Evolutionary conservation across 495 filamentous ascomycete genomes (phyloP).

Genomic region (Annulohypoxylon bovei): DNA sequence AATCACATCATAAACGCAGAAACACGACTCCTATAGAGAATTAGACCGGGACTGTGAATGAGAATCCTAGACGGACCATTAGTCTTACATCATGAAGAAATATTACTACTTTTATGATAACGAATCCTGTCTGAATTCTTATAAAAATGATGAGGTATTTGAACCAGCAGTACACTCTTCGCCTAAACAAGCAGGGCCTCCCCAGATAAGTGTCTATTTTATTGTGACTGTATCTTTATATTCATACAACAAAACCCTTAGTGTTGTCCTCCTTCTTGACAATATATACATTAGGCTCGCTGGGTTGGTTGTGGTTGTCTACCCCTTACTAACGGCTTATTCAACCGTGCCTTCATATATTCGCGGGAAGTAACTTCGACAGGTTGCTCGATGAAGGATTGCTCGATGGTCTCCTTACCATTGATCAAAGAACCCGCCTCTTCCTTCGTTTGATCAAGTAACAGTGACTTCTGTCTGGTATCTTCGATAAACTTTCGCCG

Average conservation of each 20-base stretch:
- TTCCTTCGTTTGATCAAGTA: constrained; percentile 59
- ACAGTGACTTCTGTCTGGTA: constrained; percentile 59
- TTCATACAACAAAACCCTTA: constrained; percentile 9
- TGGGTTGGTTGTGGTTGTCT: neutral
- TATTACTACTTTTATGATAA: neutral
- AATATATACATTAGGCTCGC: constrained; percentile 19
- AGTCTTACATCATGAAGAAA: too few relatives aligned
- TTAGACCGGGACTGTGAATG: too few relatives aligned
- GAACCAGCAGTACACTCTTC: neutral
- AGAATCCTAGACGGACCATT: too few relatives aligned
- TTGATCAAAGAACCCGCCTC: constrained; percentile 63
- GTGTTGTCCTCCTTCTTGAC: neutral
- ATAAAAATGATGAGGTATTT: neutral
- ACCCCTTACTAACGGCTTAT: neutral
- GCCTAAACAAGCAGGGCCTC: neutral
- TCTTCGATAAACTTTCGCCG: constrained; percentile 71
- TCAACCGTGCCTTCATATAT: constrained; percentile 43
- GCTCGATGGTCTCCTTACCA: constrained; percentile 63
- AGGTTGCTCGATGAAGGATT: constrained; percentile 44
- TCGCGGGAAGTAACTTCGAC: constrained; percentile 37
- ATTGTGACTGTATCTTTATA: constrained; percentile 8
- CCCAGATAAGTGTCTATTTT: neutral
- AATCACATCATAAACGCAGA: too few relatives aligned
- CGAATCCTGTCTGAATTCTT: neutral
- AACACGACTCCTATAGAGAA: too few relatives aligned